phyloP scores from a whole-genome alignment of 768 basidiomycete genomes.

The Pleurotus platypus region DNA sequence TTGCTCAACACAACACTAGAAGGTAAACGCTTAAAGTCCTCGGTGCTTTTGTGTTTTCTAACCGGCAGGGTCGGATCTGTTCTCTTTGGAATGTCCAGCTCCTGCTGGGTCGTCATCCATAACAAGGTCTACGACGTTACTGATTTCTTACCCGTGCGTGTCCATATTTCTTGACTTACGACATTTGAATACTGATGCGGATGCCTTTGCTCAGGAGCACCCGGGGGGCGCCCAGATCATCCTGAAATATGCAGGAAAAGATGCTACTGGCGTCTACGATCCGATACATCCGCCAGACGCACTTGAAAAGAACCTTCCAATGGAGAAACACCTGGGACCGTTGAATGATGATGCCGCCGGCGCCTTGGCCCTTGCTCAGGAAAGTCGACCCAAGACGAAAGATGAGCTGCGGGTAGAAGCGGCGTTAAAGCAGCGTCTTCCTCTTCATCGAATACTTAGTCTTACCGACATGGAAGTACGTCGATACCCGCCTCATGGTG shows the following conservation, averaged over 20 bases:
- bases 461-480: slow-evolving; percentile 80
- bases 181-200: background rate
- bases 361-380: slow-evolving; percentile 29
- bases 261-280: slow-evolving; percentile 74
- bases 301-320: slow-evolving; percentile 65
- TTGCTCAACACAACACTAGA: slow-evolving; percentile 54
- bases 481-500: background rate
- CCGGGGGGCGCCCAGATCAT: slow-evolving; percentile 84
- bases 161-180: background rate
- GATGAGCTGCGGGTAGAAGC: slow-evolving; percentile 68
- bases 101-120: slow-evolving; percentile 83
- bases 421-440: slow-evolving; percentile 59
- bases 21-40: slow-evolving; percentile 30
- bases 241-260: slow-evolving; percentile 78
- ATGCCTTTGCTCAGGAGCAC: slow-evolving; percentile 46
- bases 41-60: slow-evolving; percentile 6
- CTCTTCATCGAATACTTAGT: slow-evolving; percentile 66
- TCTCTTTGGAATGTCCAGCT: slow-evolving; percentile 34
- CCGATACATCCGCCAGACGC: slow-evolving; percentile 86
- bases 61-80: slow-evolving; percentile 1
- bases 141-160: slow-evolving; percentile 61
- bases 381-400: slow-evolving; percentile 50
- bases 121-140: slow-evolving; percentile 86
- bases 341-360: slow-evolving; percentile 46
- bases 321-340: slow-evolving; percentile 69